Base-by-base conservation (phyloP, 2,329 filamentous ascomycete species). In the Fusarium cyanostomum region DNA sequence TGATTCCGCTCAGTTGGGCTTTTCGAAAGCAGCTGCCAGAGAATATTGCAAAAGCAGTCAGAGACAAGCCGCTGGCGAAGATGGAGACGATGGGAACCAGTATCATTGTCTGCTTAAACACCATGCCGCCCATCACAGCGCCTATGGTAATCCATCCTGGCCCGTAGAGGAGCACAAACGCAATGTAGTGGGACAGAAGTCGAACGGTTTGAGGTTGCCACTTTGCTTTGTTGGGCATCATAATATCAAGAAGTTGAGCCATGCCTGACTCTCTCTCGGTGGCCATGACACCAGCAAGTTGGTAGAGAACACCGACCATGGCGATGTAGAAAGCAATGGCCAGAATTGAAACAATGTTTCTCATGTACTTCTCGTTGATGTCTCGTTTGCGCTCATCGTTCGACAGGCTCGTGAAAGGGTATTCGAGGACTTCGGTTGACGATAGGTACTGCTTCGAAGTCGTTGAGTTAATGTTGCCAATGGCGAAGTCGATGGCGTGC, bases 181-280 rank as follows among this genome's bases (percentile, higher is more conserved):
- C 84, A 21, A 92, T 72, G 70, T 94, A 90, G 61, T 92, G 87
- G 0, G 91, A 87, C 6, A 92, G 68, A 3, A 94, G 80, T 12
- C 92, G 83, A 5, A 88, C 88, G 12, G 86, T 85, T 75, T 94
- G 91, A 8, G 89, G 86, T 67, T 92, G 82, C 91, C 91, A 94
- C 44, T 84, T 78, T 31, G 82, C 82, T 55, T 82, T 82, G 54
- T 89, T 90, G 1, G 90, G 89, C 79, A 92, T 92, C 91, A 94
- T 95, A 35, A 91, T 89, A 75, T 96, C 92, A 41, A 96, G 86
- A 8, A 96, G 80, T 60, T 92, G 90, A 6, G 90, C 89, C 83
- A 95, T 92, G 30, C 92, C 92, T 13, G 87, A 78, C 77, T 96
- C 92, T 49, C 92, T 81, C 76, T 96, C 92, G 3, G 87, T 86